A percentile compares a stretch with the other conserved stretches of the same genome.
Evolutionary conservation across 306 rosid species (phyloP).

Genomic region (Astragalus glycyphyllos): DNA sequence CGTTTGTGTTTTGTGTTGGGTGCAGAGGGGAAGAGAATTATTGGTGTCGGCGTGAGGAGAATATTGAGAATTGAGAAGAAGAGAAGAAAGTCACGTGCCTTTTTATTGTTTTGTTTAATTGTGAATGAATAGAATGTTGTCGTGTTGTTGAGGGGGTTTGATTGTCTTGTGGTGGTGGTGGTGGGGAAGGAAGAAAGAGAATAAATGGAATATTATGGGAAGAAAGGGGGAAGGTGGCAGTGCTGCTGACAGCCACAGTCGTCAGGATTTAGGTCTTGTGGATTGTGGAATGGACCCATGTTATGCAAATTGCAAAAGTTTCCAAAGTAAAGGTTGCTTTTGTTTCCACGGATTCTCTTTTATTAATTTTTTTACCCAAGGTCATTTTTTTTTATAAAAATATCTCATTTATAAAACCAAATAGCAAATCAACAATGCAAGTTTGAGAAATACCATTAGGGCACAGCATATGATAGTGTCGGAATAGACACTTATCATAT

Average conservation of each 20-base stretch:
- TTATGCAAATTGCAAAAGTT: not conserved
- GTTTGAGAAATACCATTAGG: no score
- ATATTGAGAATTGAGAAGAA: not conserved
- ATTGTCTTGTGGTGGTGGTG: not conserved
- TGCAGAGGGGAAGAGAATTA: not conserved
- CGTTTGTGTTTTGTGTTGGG: not conserved
- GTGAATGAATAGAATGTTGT: not conserved
- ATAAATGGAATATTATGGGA: not conserved
- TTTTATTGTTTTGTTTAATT: not conserved
- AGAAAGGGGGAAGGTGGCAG: not conserved
- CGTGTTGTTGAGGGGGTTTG: not conserved
- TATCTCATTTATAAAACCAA: no score
- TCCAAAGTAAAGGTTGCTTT: not conserved
- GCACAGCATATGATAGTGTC: no score
- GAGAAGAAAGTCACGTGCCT: not conserved
- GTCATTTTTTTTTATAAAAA: no score
- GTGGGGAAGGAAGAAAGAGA: constrained; percentile 1
- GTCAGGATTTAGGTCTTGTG: not conserved
- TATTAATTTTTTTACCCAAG: not conserved
- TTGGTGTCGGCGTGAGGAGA: not conserved
- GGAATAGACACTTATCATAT: no score
- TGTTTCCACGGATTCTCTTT: not conserved
- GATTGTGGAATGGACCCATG: not conserved
- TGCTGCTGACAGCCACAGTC: not conserved
- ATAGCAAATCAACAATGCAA: no score